Evolutionary conservation across 2,329 filamentous ascomycete species (phyloP), one percentile per base, ranked within the genome.

Genomic region (Apiospora aurea): DNA sequence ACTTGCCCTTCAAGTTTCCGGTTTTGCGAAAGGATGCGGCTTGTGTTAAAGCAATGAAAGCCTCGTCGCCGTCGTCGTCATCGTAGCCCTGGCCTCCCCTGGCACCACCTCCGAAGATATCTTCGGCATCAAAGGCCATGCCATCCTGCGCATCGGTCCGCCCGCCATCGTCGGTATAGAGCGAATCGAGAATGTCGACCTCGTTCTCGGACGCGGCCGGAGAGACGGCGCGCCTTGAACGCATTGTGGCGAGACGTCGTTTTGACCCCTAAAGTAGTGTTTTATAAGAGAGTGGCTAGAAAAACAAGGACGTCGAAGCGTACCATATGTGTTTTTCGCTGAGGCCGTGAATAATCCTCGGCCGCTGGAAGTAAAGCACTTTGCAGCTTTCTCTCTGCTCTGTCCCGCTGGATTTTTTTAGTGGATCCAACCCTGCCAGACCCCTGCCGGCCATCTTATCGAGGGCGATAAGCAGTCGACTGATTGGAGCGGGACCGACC

Each of bases 21-120:
- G 90, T 86, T 80, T 98, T 98, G 74, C 96, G 88, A 80, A 98
- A 98, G 5, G 93, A 94, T 21, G 94, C 94, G 4, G 94, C 92
- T 81, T 97, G 95, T 77, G 93, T 90, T 49, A 94, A 89, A 13
- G 95, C 94, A 82, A 99, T 99, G 79, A 98, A 98, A 0, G 93
- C 93, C 79, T 93, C 95, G 79, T 99, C 95, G 24, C 86, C 91
- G 67, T 92, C 92, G 51, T 88, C 90, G 41, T 87, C 87, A 16
- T 83, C 84, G 24, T 77, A 82, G 1, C 85, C 87, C 51, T 86
- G 85, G n/a, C 83, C 82, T 53, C 84, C 53, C 16, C 61, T 10
- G 18, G 38, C 83, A n/a, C 80, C 85, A 73, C 81, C 85, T 72
- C 92, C 88, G 67, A 94, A 83, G 66, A 94, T 87, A 69, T 89